A percentile compares a stretch with the other conserved stretches of the same genome.
phyloP scores from a whole-genome alignment of 2,329 filamentous ascomycete species.

The Colletotrichum cuscutae region DNA sequence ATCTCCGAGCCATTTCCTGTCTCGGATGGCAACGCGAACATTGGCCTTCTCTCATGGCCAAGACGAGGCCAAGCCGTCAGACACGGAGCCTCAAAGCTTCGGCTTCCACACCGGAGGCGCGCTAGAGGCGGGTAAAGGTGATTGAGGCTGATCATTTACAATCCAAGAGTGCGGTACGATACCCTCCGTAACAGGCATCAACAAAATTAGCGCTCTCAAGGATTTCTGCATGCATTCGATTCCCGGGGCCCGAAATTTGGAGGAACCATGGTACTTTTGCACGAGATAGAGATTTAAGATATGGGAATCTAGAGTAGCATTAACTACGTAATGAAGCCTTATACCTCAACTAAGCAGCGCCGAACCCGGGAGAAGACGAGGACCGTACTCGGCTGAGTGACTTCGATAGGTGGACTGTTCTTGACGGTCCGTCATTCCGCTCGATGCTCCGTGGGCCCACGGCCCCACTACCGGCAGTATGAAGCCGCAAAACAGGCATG shows the following conservation, averaged over 20 bases:
- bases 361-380: not conserved
- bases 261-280: not conserved
- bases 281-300: not conserved
- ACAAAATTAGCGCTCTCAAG: not conserved
- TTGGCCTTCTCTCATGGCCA: not conserved
- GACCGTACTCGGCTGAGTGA: not conserved
- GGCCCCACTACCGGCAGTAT: not conserved
- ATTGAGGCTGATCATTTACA: not conserved
- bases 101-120: not conserved
- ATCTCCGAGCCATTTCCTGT: not conserved
- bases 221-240: not conserved
- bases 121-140: not conserved
- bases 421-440: conserved; percentile 1
- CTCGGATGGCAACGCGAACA: fast-evolving
- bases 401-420: conserved; percentile 7
- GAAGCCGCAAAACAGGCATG: conserved; percentile 10
- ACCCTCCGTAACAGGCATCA: not conserved
- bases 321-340: not conserved
- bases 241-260: not conserved
- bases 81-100: conserved; percentile 19
- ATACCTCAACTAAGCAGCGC: not conserved
- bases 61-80: not conserved
- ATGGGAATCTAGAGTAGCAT: not conserved
- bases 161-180: conserved; percentile 1
- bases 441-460: conserved; percentile 9